Base-by-base conservation (phyloP, 345 rosid genomes). In the Citrus sp. region DNA sequence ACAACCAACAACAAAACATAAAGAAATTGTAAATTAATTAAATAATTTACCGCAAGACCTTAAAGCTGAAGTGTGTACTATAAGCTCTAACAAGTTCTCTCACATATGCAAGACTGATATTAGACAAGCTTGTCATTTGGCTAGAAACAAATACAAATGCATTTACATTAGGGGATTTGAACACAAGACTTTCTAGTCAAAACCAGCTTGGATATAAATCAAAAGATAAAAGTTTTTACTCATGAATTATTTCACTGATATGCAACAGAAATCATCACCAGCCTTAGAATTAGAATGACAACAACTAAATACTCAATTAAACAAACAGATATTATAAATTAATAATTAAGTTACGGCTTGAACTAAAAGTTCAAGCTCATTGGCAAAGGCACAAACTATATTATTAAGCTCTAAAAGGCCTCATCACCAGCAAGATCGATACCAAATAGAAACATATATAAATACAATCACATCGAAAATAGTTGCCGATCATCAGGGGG, bases 401-500 rank as follows among this genome's bases (percentile, higher is more conserved):
- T 10, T 59, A 2, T n/a, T 22, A 59, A 59, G 62, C 62, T 59
- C 27, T 59, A 59, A 7, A 27, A 59, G 27, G 13, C 25, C 1
- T 9, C 12, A 8, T n/a, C 62, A n/a, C 28, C 0, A n/a, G 27
- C 25, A n/a, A 59, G 62, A 59, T 59, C 3, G 27, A 59, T 59
- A 54, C 58, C 27, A 9, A 59, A 59, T 24, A 59, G 27, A n/a
- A 6, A 59, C 62, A 59, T 3, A 40, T 7, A 51, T 27, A 19
- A 67, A 21, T 49, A 21, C 42, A 32, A n/a, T 69, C 28, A 12
- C 6, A 38, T 9, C n/a, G 51, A 58, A n/a, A 70, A 3, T 49
- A 51, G 5, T 80, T 78, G 86, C 87, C 38, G 88, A 87, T 88
- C 91, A 38, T 86, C 86, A 9, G 76, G 78, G 9, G 89, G 80